Conservation (phyloP, 2,329 filamentous ascomycete genomes). For the Calonectria montana region DNA sequence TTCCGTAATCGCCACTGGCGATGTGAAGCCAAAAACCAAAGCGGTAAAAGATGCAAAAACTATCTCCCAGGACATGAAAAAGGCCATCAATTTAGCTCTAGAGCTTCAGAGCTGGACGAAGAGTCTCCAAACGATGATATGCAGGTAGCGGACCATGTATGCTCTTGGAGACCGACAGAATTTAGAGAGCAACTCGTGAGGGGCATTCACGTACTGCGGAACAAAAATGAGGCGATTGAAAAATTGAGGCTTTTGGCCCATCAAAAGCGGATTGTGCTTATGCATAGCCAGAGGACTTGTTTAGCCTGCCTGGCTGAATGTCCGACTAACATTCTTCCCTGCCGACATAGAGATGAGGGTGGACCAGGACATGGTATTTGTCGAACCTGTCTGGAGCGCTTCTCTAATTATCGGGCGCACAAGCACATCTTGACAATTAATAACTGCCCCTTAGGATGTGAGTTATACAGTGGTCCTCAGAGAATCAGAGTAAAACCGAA, state of each 20-base stretch:
- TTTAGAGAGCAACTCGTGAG: slow-evolving; percentile 5
- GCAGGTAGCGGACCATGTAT: neutral
- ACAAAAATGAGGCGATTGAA: neutral
- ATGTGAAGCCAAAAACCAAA: slow-evolving; percentile 17
- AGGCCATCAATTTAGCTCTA: slow-evolving; percentile 16
- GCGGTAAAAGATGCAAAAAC: slow-evolving; percentile 13
- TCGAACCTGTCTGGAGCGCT: slow-evolving; percentile 6
- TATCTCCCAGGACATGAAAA: slow-evolving; percentile 11
- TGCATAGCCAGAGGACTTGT: slow-evolving; percentile 19
- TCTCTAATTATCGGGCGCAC: neutral
- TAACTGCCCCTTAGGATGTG: slow-evolving; percentile 15
- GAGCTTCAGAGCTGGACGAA: neutral
- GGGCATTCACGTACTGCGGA: neutral
- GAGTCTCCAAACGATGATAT: neutral
- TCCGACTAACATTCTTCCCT: slow-evolving; percentile 28
- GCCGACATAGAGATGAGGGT: neutral
- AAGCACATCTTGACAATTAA: neutral
- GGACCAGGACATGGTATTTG: slow-evolving; percentile 21
- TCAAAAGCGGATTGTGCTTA: neutral
- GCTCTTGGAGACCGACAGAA: slow-evolving; percentile 9
- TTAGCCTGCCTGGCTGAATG: slow-evolving; percentile 14
- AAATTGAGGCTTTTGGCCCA: neutral
- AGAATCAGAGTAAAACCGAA: slow-evolving; percentile 26
- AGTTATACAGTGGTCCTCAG: slow-evolving; percentile 7
- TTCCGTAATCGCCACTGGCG: slow-evolving; percentile 23